Evolutionary conservation across 169 alveolate species (phyloP).

Genomic region (Eimeria acervulina): DNA sequence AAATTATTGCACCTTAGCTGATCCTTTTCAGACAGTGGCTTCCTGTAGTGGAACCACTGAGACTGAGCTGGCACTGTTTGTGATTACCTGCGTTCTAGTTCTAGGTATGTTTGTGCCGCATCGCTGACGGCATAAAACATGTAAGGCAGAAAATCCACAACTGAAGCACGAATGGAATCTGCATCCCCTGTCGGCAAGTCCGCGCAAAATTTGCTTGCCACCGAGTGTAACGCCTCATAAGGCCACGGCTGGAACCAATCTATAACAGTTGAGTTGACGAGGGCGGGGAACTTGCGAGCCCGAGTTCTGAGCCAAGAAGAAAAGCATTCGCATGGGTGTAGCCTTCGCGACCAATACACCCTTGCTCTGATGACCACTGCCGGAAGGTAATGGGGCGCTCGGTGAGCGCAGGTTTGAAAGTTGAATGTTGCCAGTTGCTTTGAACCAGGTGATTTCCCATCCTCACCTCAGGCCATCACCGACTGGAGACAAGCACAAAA

Average conservation of each 20-base stretch:
- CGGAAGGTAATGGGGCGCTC: neutral
- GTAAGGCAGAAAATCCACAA: slow-evolving; percentile 94
- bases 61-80: neutral
- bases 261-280: slow-evolving; percentile 96
- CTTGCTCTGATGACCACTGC: neutral
- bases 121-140: slow-evolving; percentile 88
- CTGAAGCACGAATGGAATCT: slow-evolving; percentile 89
- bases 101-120: slow-evolving; percentile 77
- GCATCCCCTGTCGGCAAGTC: slow-evolving; percentile 90
- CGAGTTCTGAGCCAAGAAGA: slow-evolving; percentile 78
- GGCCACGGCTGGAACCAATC: slow-evolving; percentile 99
- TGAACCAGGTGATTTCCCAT: neutral
- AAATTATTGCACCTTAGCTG: neutral
- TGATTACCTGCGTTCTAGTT: slow-evolving; percentile 63
- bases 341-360: neutral
- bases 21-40: neutral
- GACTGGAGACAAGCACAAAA: slow-evolving; percentile 97
- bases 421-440: neutral
- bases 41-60: neutral
- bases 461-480: slow-evolving; percentile 94
- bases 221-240: slow-evolving; percentile 95
- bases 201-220: slow-evolving; percentile 94
- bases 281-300: slow-evolving; percentile 97
- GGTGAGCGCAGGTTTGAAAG: neutral
- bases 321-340: neutral